phyloP scores from a whole-genome alignment of 331 rosid species.

The Dryas integrifolia region DNA sequence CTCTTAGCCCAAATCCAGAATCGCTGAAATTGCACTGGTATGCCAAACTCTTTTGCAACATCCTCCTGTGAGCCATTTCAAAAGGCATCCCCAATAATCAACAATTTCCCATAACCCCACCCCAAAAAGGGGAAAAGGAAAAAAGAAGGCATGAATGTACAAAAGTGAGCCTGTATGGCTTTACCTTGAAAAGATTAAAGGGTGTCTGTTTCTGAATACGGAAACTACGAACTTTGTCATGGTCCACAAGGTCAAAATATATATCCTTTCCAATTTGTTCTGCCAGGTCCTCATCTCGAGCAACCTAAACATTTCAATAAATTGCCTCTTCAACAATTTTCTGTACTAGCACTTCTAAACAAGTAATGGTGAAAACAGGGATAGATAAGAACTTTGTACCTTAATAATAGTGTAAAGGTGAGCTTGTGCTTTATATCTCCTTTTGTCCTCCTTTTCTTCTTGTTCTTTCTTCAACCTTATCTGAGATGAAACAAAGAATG shows the following conservation, averaged over 20 bases:
- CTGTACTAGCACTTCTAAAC: conserved; percentile 6
- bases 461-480: conserved; percentile 75
- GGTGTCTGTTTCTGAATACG: conserved; percentile 62
- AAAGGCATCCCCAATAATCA: not conserved
- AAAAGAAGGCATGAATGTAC: not conserved
- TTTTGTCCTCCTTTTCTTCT: conserved; percentile 69
- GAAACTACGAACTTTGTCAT: conserved; percentile 78
- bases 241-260: conserved; percentile 89
- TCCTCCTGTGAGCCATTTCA: conserved; percentile 49
- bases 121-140: not conserved
- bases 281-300: conserved; percentile 68
- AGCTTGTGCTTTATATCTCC: conserved; percentile 73
- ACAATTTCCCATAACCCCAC: not conserved
- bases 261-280: conserved; percentile 73
- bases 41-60: conserved; percentile 56
- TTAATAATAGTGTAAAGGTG: conserved; percentile 66
- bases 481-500: conserved; percentile 36
- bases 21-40: conserved; percentile 58
- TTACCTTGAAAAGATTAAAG: conserved; percentile 68
- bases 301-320: conserved; percentile 52
- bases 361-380: not conserved
- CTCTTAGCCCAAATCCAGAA: conserved; percentile 76
- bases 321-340: not conserved
- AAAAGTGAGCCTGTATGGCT: not conserved
- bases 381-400: conserved; percentile 31